A percentile compares a stretch with the other conserved stretches of the same genome.
Conservation (phyloP, 2,329 filamentous ascomycete genomes). For the Aspergillus sp. region DNA sequence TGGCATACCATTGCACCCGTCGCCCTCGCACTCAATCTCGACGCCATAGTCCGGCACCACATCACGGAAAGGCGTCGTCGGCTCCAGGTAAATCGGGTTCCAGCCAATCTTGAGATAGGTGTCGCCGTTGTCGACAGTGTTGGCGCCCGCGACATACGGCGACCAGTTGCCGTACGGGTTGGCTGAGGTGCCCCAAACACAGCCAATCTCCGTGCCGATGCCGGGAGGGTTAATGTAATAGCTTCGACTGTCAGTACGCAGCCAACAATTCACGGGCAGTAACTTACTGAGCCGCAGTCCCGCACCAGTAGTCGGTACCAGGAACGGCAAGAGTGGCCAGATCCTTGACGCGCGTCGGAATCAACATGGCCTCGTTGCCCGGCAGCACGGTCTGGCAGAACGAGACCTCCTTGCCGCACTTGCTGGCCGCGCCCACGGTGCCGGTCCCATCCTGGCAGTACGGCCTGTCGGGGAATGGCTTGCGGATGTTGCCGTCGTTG, state of each 20-base stretch:
- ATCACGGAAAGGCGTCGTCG: conserved; percentile 43
- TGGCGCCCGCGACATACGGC: conserved; percentile 67
- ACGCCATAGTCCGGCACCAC: conserved; percentile 57
- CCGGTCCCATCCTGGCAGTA: conserved; percentile 64
- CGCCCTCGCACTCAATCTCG: conserved; percentile 58
- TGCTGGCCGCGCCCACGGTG: conserved; percentile 57
- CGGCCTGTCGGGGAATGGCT: conserved; percentile 58
- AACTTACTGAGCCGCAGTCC: conserved; percentile 64
- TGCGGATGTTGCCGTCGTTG: conserved; percentile 52
- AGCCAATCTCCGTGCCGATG: conserved; percentile 49
- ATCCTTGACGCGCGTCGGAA: conserved; percentile 58
- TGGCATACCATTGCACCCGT: conserved; percentile 61
- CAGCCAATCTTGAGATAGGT: conserved; percentile 69
- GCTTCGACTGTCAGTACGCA: conserved; percentile 31
- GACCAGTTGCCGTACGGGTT: conserved; percentile 66
- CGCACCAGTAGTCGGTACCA: conserved; percentile 58
- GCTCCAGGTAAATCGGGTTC: conserved; percentile 63
- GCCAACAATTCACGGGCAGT: not conserved
- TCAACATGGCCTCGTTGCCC: conserved; percentile 73
- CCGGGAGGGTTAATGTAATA: conserved; percentile 74
- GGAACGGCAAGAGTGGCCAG: conserved; percentile 60
- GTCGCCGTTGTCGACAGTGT: conserved; percentile 53
- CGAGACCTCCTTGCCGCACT: conserved; percentile 52
- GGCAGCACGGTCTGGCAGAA: conserved; percentile 74
- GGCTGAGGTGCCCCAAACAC: conserved; percentile 58